Conservation (phyloP, 1,284 basidiomycete genomes). For the Pterula multifida region DNA sequence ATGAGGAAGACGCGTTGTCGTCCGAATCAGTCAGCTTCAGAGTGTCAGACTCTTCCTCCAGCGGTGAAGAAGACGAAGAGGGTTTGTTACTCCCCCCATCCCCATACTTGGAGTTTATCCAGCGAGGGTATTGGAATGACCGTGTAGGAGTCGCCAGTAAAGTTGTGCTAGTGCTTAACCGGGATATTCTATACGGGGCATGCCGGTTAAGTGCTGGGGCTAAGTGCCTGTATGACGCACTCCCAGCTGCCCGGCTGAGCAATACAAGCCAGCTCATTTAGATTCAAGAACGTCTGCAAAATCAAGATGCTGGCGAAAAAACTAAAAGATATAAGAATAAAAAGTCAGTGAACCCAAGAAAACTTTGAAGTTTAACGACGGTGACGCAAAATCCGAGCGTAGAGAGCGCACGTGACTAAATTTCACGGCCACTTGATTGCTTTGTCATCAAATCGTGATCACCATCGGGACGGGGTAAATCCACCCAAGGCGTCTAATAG, state of each 20-base stretch:
- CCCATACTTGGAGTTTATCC: slow-evolving; percentile 14
- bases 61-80: slow-evolving; percentile 7
- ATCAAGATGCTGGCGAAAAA: neutral
- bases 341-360: neutral
- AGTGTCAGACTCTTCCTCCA: slow-evolving; percentile 8
- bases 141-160: slow-evolving; percentile 11
- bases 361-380: neutral
- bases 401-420: neutral
- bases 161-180: slow-evolving; percentile 1
- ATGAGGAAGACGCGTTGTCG: slow-evolving; percentile 6
- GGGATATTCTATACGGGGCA: neutral
- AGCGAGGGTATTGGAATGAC: slow-evolving; percentile 16
- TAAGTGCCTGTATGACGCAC: neutral
- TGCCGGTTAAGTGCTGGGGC: neutral
- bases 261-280: neutral
- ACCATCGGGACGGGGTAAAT: no score
- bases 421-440: no score
- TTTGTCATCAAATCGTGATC: no score
- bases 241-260: neutral
- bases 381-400: neutral
- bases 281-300: neutral
- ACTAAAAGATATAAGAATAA: neutral
- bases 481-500: no score
- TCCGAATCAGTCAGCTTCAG: slow-evolving; percentile 3
- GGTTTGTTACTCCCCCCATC: slow-evolving; percentile 4